Conservation (phyloP, 306 rosid species). For the Pterocarpus macrocarpus region DNA sequence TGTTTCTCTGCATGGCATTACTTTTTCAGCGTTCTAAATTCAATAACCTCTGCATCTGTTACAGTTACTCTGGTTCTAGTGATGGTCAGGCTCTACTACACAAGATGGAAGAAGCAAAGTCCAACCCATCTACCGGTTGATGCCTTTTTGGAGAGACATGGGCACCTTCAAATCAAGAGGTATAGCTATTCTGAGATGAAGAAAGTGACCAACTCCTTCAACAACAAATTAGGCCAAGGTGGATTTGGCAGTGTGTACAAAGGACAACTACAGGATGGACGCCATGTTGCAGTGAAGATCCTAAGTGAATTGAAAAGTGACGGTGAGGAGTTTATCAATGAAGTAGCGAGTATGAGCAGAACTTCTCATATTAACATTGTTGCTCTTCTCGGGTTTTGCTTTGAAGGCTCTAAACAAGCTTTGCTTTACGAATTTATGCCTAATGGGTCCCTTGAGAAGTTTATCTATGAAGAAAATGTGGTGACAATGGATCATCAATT, state of each 20-base stretch:
- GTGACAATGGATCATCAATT: background rate
- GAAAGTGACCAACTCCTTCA: slow-evolving; percentile 45
- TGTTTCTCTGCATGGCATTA: background rate
- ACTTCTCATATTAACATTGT: slow-evolving; percentile 16
- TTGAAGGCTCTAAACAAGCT: slow-evolving; percentile 32
- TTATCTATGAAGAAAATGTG: slow-evolving; percentile 15
- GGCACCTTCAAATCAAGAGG: slow-evolving; percentile 10
- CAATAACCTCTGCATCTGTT: background rate
- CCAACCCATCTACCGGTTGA: slow-evolving; percentile 12
- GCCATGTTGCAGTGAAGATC: slow-evolving; percentile 43
- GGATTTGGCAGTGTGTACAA: slow-evolving; percentile 51
- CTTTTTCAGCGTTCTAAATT: background rate
- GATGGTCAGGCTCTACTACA: background rate
- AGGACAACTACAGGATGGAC: slow-evolving; percentile 7
- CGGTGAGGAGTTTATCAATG: slow-evolving; percentile 44
- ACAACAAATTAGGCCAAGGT: slow-evolving; percentile 53
- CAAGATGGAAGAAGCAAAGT: slow-evolving; percentile 20
- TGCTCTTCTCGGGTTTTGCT: slow-evolving; percentile 11
- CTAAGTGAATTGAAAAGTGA: slow-evolving; percentile 20
- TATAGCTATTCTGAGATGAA: slow-evolving; percentile 31
- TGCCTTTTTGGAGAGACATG: slow-evolving; percentile 35
- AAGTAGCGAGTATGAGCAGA: slow-evolving; percentile 1
- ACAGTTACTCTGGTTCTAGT: background rate
- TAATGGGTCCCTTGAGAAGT: slow-evolving; percentile 49
- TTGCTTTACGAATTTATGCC: slow-evolving; percentile 46